phyloP scores from a whole-genome alignment of 495 filamentous ascomycete species.

The Hypomontagnella monticulosa region DNA sequence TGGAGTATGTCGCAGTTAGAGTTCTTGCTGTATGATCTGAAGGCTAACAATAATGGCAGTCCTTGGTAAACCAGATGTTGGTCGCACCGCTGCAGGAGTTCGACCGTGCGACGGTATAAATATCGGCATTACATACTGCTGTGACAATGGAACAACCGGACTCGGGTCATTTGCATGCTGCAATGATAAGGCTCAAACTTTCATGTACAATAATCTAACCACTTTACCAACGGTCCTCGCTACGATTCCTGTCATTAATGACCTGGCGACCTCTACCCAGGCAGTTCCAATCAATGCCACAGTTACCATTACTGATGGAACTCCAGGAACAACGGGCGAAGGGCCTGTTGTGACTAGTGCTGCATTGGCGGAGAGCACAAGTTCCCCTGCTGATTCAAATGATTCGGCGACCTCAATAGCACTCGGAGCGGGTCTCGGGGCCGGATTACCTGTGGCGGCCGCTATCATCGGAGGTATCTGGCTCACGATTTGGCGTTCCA shows the following conservation, averaged over 20 bases:
- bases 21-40: not conserved
- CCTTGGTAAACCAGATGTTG: not conserved
- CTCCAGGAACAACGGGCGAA: not conserved
- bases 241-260: not conserved
- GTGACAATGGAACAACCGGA: slow-evolving; percentile 22
- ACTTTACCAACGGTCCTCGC: slow-evolving; percentile 21
- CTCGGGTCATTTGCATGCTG: slow-evolving; percentile 28
- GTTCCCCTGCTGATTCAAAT: not conserved
- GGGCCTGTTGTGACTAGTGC: not conserved
- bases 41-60: not conserved
- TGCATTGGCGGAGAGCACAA: not conserved
- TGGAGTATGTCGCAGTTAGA: slow-evolving; percentile 1
- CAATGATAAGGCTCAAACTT: slow-evolving; percentile 4
- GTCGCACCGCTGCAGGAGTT: not conserved
- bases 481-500: slow-evolving; percentile 22
- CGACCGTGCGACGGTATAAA: slow-evolving; percentile 24
- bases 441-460: slow-evolving; percentile 18
- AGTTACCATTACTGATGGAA: not conserved
- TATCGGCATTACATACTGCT: slow-evolving; percentile 24
- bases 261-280: not conserved
- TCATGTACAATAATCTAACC: slow-evolving; percentile 18
- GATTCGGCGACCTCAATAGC: slow-evolving; percentile 1
- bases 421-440: slow-evolving; percentile 20
- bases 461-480: slow-evolving; percentile 23
- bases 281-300: not conserved